Conservation (phyloP, 1,284 basidiomycete genomes). For the Lignosus rhinocerotis region DNA sequence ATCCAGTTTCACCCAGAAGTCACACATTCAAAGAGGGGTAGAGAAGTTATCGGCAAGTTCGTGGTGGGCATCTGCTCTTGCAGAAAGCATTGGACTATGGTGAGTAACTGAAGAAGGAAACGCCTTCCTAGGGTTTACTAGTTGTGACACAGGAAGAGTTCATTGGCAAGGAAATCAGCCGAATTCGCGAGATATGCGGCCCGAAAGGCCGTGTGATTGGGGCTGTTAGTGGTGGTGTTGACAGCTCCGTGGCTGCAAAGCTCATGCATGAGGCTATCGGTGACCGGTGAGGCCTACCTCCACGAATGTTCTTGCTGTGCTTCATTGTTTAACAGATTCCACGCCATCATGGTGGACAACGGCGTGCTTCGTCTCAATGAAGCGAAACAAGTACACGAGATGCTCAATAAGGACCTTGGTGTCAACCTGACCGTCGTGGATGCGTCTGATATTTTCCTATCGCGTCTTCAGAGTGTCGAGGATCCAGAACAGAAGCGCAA, state of each 20-base stretch:
- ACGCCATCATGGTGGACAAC: conserved; percentile 99
- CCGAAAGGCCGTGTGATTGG: conserved; percentile 95
- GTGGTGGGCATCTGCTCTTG: conserved; percentile 87
- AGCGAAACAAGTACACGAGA: conserved; percentile 90
- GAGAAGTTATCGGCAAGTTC: conserved; percentile 90
- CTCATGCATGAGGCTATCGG: conserved; percentile 99
- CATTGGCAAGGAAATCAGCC: conserved; percentile 94
- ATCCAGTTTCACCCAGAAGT: conserved; percentile 99
- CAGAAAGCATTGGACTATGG: conserved; percentile 93
- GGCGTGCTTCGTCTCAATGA: conserved; percentile 95
- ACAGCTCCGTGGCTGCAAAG: conserved; percentile 97
- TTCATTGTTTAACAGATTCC: conserved; percentile 65
- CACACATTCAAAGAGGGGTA: conserved; percentile 90
- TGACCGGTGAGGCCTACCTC: conserved; percentile 63
- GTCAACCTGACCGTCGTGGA: conserved; percentile 97
- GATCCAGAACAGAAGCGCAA: conserved; percentile 98
- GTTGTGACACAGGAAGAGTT: conserved; percentile 77
- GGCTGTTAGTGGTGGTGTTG: conserved; percentile 96
- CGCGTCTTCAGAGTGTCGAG: conserved; percentile 86
- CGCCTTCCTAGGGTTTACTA: conserved; percentile 2
- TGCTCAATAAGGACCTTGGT: conserved; percentile 92
- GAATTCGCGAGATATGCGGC: conserved; percentile 95
- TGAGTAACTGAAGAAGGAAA: conserved; percentile 33
- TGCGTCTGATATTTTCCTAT: conserved; percentile 92
- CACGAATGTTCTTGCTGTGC: not conserved